Base-by-base conservation (phyloP, 192 early-diverging fungal genomes). In the Coemansia sp. region DNA sequence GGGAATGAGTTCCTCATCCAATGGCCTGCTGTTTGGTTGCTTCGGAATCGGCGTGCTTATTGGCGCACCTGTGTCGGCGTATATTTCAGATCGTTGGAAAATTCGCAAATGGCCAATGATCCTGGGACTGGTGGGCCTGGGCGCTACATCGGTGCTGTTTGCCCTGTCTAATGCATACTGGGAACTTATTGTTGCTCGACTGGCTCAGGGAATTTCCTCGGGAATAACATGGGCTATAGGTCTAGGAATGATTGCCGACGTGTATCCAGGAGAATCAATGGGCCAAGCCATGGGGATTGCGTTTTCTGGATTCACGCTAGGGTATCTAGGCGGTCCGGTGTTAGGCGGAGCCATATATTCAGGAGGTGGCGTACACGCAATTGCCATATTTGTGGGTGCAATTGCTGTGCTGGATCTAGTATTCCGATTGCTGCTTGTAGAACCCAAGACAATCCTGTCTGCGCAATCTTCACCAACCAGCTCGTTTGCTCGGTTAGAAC, bases 41-140 rank as follows among this genome's bases (percentile, higher is more conserved):
- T 88, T 87, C 62, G 88, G 86, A 8, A 64, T 85, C 20, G 87
- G 88, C 26, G 61, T 89, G 9, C 66, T 91, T 42, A 59, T 81
- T 0, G 73, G 82, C 0, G 84, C 87, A 0, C 86, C 86, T 1
- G 26, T 84, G n/a, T 87, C 86, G 45, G 89, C 85, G 6, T 83
- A 83, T 33, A 54, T 91, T 18, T 88, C 86, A 28, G 89, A 91
- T 59, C 75, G 82, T 35, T 87, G 84, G 55, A 79, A 83, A 37
- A 84, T 86, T 53, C 79, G 89, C 52, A 84, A 84, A 52, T 81
- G 83, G 68, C 88, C 87, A 21, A 91, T 90, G 87, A 80, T 88
- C 50, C 43, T 84, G 28, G 86, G 87, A 11, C 83, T 91, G 67
- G 31, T 83, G 8, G 82, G 85, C 6, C 68, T 88, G 31, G 82